Percentiles rank a stretch among this genome's conserved stretches.
Conservation (phyloP, 2,329 filamentous ascomycete genomes). For the Phialocephala subalpina region DNA sequence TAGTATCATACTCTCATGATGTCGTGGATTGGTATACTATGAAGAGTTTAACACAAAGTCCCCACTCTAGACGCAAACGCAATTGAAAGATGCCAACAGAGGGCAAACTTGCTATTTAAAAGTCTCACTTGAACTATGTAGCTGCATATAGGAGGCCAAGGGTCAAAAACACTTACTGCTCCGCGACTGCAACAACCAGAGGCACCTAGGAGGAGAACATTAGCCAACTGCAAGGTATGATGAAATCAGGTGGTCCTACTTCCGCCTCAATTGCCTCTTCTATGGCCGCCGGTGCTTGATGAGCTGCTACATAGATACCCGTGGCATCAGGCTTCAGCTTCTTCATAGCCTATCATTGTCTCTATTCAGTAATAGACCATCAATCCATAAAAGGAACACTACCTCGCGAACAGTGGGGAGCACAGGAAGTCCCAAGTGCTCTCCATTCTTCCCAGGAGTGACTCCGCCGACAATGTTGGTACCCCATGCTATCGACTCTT, state of each 20-base stretch:
- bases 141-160: background rate
- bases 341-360: slow-evolving; percentile 65
- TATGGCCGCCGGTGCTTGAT: slow-evolving; percentile 75
- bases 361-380: slow-evolving; percentile 28
- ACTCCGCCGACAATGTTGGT: slow-evolving; percentile 84
- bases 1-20: slow-evolving; percentile 64
- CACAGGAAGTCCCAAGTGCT: slow-evolving; percentile 77
- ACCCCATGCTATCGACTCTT: slow-evolving; percentile 79
- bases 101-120: background rate
- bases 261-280: slow-evolving; percentile 82
- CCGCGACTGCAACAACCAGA: slow-evolving; percentile 77
- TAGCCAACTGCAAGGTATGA: background rate
- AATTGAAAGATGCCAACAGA: background rate
- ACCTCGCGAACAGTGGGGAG: slow-evolving; percentile 71
- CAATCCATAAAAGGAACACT: background rate
- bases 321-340: slow-evolving; percentile 78
- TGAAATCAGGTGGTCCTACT: slow-evolving; percentile 6
- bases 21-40: slow-evolving; percentile 72
- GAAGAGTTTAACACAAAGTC: background rate
- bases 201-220: slow-evolving; percentile 54
- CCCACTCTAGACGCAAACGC: background rate
- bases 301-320: slow-evolving; percentile 81
- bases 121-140: background rate
- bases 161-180: slow-evolving; percentile 54
- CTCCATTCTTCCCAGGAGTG: slow-evolving; percentile 72